Evolutionary conservation across 1,284 basidiomycete genomes (phyloP).

Genomic region (Leccinum glutinopallens): DNA sequence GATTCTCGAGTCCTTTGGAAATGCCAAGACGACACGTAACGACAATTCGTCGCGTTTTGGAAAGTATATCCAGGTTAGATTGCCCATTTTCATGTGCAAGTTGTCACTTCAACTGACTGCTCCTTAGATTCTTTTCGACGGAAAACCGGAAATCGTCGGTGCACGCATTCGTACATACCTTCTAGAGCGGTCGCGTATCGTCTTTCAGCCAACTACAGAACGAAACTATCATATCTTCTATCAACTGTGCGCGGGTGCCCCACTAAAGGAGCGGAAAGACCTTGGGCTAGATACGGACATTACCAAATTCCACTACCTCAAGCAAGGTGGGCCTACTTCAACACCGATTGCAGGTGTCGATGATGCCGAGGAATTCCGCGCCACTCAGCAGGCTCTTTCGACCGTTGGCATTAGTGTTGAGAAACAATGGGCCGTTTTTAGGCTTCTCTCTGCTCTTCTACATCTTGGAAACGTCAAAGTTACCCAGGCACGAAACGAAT

Average conservation of each 20-base stretch:
- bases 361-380: slow-evolving; percentile 92
- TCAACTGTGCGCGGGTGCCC: slow-evolving; percentile 96
- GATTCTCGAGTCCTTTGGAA: slow-evolving; percentile 98
- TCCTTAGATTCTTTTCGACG: slow-evolving; percentile 90
- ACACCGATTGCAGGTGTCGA: slow-evolving; percentile 91
- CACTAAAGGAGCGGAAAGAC: slow-evolving; percentile 93
- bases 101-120: slow-evolving; percentile 17
- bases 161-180: slow-evolving; percentile 98
- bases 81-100: slow-evolving; percentile 1
- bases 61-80: slow-evolving; percentile 94
- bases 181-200: slow-evolving; percentile 94
- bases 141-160: slow-evolving; percentile 94
- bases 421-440: slow-evolving; percentile 98
- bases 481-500: slow-evolving; percentile 80
- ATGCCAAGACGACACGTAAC: slow-evolving; percentile 98
- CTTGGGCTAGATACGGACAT: slow-evolving; percentile 87
- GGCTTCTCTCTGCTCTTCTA: slow-evolving; percentile 88
- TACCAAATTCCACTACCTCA: slow-evolving; percentile 90
- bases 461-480: slow-evolving; percentile 98
- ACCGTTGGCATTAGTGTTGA: slow-evolving; percentile 97
- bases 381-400: slow-evolving; percentile 92
- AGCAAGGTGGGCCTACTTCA: slow-evolving; percentile 87
- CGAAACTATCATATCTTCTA: slow-evolving; percentile 99
- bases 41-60: slow-evolving; percentile 99
- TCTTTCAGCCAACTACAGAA: slow-evolving; percentile 96